Evolutionary conservation across 176 grass and related monocot genomes (phyloP).

Genomic region (Canna indica): DNA sequence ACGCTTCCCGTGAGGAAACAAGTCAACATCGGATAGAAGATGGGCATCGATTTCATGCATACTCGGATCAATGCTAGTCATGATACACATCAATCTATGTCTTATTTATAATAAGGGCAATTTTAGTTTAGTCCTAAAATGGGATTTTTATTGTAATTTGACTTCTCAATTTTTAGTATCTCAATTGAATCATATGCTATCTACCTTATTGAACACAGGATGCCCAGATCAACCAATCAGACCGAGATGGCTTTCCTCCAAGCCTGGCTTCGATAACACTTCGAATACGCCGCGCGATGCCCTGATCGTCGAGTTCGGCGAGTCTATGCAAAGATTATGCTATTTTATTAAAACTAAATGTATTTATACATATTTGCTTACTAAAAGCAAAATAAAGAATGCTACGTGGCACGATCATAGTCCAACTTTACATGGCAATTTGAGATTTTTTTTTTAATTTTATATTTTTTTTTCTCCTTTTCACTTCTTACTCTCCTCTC

Average conservation of each 20-base stretch:
- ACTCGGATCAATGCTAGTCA: slow-evolving; percentile 3
- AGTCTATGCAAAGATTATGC: too few relatives aligned
- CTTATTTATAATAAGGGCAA: background rate
- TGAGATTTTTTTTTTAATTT: too few relatives aligned
- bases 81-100: background rate
- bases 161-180: too few relatives aligned
- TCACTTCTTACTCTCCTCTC: too few relatives aligned
- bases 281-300: slow-evolving; percentile 4
- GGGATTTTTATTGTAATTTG: too few relatives aligned
- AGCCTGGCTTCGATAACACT: slow-evolving; percentile 8
- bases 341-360: too few relatives aligned
- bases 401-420: too few relatives aligned
- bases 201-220: background rate
- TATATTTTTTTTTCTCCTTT: too few relatives aligned
- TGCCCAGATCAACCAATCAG: background rate
- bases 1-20: background rate
- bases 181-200: background rate
- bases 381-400: too few relatives aligned
- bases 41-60: slow-evolving; percentile 20
- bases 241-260: slow-evolving; percentile 5
- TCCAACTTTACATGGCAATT: too few relatives aligned
- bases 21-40: background rate
- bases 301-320: slow-evolving; percentile 21
- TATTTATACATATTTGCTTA: too few relatives aligned
- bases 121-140: too few relatives aligned